Evolutionary conservation across 768 basidiomycete genomes (phyloP).

Genomic region (Trametes villosa): DNA sequence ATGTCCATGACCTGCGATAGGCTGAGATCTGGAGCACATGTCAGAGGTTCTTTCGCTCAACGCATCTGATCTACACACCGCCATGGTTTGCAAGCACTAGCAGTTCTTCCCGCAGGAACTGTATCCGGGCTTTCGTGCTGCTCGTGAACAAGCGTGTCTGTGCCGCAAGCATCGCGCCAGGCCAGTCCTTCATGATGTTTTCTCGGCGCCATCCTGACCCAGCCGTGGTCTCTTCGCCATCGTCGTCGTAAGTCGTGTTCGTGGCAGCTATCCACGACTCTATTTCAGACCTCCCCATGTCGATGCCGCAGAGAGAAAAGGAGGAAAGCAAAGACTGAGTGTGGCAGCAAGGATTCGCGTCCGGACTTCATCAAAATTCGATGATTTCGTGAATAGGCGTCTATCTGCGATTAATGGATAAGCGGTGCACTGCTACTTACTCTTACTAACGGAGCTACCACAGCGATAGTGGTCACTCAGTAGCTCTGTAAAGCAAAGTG

Average conservation of each 20-base stretch:
- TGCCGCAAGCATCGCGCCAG: conserved; percentile 56
- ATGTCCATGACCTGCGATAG: conserved; percentile 68
- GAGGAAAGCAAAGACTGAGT: neutral
- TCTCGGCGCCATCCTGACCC: conserved; percentile 55
- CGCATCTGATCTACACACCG: conserved; percentile 43
- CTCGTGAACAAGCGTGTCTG: conserved; percentile 52
- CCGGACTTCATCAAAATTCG: neutral
- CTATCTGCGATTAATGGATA: neutral
- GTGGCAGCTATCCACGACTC: conserved; percentile 67
- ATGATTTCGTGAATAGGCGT: neutral
- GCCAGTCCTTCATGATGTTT: conserved; percentile 58
- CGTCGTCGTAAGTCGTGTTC: conserved; percentile 32
- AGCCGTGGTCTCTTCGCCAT: conserved; percentile 36
- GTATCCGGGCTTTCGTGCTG: conserved; percentile 56
- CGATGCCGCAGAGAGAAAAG: neutral
- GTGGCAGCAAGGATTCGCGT: neutral
- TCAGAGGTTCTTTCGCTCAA: neutral
- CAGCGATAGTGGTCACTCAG: too few species aligned
- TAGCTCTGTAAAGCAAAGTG: too few species aligned
- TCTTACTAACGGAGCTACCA: too few species aligned
- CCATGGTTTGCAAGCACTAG: conserved; percentile 57
- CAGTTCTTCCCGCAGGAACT: conserved; percentile 69
- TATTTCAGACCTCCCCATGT: conserved; percentile 54
- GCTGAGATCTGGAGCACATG: conserved; percentile 52
- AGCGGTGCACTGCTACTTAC: neutral